A percentile compares a stretch with the other conserved stretches of the same genome.
These are phyloP conservation scores for Arabis alpina DNA, from an alignment of 345 rosid species.

Conservation along the genomic window DNA sequence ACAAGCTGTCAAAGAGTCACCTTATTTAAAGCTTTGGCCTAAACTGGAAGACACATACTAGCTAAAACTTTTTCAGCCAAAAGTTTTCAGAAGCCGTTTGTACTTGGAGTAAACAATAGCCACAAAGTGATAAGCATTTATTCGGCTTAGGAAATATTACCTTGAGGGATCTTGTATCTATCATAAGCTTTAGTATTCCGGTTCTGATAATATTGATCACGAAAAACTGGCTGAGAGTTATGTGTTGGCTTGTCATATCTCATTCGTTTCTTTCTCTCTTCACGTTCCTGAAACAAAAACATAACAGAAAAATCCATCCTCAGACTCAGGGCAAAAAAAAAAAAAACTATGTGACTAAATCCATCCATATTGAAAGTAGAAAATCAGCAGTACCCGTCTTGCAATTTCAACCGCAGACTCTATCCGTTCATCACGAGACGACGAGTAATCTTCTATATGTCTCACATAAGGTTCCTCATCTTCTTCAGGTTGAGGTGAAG, in stretches of 20 bases:
- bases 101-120: slow-evolving; percentile 1
- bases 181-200: slow-evolving; percentile 60
- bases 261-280: slow-evolving; percentile 85
- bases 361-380: background rate
- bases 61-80: background rate
- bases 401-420: slow-evolving; percentile 70
- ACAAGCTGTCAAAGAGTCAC: slow-evolving; percentile 32
- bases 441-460: slow-evolving; percentile 48
- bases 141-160: slow-evolving; percentile 44
- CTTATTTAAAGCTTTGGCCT: slow-evolving; percentile 30
- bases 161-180: slow-evolving; percentile 82
- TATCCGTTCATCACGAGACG: slow-evolving; percentile 54
- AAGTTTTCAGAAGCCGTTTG: slow-evolving; percentile 8
- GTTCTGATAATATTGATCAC: slow-evolving; percentile 55
- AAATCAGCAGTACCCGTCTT: slow-evolving; percentile 58
- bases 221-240: slow-evolving; percentile 55
- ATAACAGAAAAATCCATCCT: background rate
- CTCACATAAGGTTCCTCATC: slow-evolving; percentile 67
- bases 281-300: slow-evolving; percentile 74
- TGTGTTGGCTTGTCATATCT: slow-evolving; percentile 62
- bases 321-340: slow-evolving; percentile 1
- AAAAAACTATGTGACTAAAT: background rate
- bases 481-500: slow-evolving; percentile 74
- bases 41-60: slow-evolving; percentile 16
- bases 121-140: background rate